A percentile compares a stretch with the other conserved stretches of the same genome.
Conservation (phyloP, 2,329 filamentous ascomycete species). For the Aspergillus sp. region DNA sequence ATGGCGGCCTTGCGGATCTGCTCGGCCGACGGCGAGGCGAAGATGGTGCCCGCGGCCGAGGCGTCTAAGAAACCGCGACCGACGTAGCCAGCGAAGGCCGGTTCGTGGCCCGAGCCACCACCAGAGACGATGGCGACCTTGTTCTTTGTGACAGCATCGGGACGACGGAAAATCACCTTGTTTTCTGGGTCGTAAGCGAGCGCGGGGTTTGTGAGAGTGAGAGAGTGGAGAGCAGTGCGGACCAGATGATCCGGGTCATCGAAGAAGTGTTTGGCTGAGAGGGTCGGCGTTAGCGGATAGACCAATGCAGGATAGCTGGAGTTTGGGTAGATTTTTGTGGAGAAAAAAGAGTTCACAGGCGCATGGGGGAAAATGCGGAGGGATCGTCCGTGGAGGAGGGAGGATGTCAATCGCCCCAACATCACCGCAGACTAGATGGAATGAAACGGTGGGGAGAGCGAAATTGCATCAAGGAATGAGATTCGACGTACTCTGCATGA, state of each 20-base stretch:
- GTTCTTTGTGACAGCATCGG: conserved; percentile 47
- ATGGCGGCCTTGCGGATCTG: conserved; percentile 77
- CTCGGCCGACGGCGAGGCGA: conserved; percentile 76
- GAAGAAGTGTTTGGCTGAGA: conserved; percentile 76
- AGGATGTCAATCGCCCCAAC: not conserved
- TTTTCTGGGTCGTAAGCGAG: conserved; percentile 74
- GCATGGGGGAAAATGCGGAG: conserved; percentile 9
- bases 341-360: conserved; percentile 10
- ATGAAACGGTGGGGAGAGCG: not conserved
- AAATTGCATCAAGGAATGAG: not conserved
- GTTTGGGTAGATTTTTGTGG: conserved; percentile 10
- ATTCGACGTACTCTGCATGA: conserved; percentile 37
- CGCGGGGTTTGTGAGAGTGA: conserved; percentile 82
- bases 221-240: conserved; percentile 68
- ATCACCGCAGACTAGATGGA: not conserved
- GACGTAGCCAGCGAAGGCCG: conserved; percentile 82
- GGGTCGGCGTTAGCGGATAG: conserved; percentile 16
- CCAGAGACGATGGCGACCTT: conserved; percentile 84
- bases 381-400: not conserved
- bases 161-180: conserved; percentile 80
- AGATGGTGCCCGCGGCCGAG: conserved; percentile 83
- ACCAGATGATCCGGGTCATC: conserved; percentile 79
- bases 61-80: conserved; percentile 77
- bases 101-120: conserved; percentile 87
- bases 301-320: conserved; percentile 3